These are phyloP conservation scores for Sordariomycetes sp. DNA, from an alignment of 2,329 filamentous ascomycete genomes.

Conservation along the genomic window DNA sequence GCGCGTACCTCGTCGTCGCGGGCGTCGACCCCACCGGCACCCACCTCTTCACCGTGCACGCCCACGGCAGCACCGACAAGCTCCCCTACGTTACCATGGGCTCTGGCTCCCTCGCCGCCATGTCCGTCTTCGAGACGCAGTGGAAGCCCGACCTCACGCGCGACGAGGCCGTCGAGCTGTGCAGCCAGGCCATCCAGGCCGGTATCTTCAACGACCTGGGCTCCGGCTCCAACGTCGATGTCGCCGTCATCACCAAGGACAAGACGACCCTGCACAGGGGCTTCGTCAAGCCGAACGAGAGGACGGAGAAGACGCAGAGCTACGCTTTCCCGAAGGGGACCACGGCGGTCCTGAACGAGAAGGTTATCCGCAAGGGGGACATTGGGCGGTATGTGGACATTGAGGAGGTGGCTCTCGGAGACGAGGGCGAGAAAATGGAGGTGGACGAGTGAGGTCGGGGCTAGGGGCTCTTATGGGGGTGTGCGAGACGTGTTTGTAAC, in stretches of 20 bases:
- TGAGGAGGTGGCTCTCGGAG: constrained; percentile 66
- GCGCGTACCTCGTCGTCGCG: constrained; percentile 93
- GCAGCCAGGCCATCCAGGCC: constrained; percentile 79
- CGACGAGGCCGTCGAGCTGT: constrained; percentile 74
- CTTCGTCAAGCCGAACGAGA: constrained; percentile 86
- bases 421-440: constrained; percentile 59
- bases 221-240: constrained; percentile 93
- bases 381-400: constrained; percentile 91
- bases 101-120: constrained; percentile 87
- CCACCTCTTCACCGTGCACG: constrained; percentile 96
- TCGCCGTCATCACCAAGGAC: constrained; percentile 88
- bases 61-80: constrained; percentile 97
- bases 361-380: constrained; percentile 88
- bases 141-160: constrained; percentile 74
- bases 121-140: constrained; percentile 94
- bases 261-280: constrained; percentile 92
- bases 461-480: background rate
- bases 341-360: constrained; percentile 93
- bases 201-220: constrained; percentile 99
- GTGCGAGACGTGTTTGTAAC: constrained; percentile 8
- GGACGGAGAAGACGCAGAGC: constrained; percentile 82
- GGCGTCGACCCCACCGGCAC: constrained; percentile 92
- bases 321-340: constrained; percentile 86
- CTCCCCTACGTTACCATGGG: constrained; percentile 98
- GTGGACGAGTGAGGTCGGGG: constrained; percentile 45